Percentiles rank a stretch among this genome's conserved stretches.
Evolutionary conservation across 306 rosid genomes (phyloP).

Genomic region (Aeschynomene evenia): DNA sequence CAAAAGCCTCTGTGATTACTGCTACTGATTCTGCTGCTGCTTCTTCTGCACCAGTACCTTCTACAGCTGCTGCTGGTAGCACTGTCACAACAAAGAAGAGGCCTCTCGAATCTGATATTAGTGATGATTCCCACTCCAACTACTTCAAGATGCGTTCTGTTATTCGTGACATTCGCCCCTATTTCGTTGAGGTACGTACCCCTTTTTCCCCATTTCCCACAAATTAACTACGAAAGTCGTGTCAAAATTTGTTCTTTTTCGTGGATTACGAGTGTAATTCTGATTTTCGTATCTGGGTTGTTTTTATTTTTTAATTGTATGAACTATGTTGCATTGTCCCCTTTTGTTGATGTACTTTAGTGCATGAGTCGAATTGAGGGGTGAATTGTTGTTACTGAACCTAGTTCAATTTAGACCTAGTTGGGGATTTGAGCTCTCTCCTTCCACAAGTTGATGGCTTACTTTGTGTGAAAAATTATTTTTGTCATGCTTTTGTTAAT

Average conservation of each 20-base stretch:
- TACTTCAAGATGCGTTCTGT: conserved; percentile 62
- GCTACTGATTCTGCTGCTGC: not conserved
- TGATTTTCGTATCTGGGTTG: conserved; percentile 1
- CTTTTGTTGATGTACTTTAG: not conserved
- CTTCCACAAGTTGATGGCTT: not conserved
- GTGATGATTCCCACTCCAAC: conserved; percentile 31
- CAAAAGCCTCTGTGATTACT: conserved; percentile 19
- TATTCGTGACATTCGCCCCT: conserved; percentile 77
- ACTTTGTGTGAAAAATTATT: not conserved
- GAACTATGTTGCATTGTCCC: not conserved
- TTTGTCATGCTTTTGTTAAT: not conserved
- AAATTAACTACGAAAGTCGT: not conserved
- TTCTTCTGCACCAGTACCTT: not conserved
- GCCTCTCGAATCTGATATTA: conserved; percentile 36
- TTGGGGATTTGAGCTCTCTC: not conserved
- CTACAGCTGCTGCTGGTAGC: no score
- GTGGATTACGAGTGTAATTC: not conserved
- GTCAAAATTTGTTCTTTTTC: not conserved
- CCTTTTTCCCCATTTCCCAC: not conserved
- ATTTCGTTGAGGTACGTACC: conserved; percentile 56
- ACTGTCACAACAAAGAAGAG: conserved; percentile 51
- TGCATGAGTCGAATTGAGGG: not conserved
- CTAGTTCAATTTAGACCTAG: not conserved
- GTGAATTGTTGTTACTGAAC: not conserved
- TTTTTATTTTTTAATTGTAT: not conserved